Percentiles rank a stretch among this genome's conserved stretches.
These are phyloP conservation scores for Xylaria intraflava DNA, from an alignment of 495 filamentous ascomycete species.

Conservation along the genomic window DNA sequence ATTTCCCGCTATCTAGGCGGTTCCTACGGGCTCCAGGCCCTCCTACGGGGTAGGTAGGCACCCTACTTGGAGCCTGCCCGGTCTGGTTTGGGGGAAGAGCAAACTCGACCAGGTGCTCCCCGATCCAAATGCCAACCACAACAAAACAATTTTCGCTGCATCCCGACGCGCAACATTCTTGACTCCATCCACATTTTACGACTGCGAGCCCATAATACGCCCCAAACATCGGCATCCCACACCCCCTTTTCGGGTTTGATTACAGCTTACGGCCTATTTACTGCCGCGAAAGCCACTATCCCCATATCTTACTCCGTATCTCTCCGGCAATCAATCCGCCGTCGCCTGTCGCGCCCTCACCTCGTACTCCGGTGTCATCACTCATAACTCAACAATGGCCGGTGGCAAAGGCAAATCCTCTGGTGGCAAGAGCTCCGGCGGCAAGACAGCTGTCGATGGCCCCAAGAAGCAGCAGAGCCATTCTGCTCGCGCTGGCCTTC, in stretches of 20 bases:
- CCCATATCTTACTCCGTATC: background rate
- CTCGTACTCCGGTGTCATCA: background rate
- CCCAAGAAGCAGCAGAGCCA: slow-evolving; percentile 95
- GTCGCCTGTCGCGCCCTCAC: slow-evolving; percentile 23
- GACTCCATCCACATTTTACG: slow-evolving; percentile 1
- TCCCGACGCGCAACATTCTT: slow-evolving; percentile 22
- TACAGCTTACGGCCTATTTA: background rate
- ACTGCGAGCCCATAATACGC: background rate
- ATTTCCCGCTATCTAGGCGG: no score
- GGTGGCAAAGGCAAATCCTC: slow-evolving; percentile 93
- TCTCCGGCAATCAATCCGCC: background rate
- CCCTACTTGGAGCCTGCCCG: no score
- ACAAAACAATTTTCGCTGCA: slow-evolving; percentile 29
- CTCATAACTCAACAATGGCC: slow-evolving; percentile 42
- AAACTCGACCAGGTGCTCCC: slow-evolving; percentile 11
- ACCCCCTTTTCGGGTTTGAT: background rate
- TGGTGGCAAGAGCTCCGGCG: slow-evolving; percentile 77
- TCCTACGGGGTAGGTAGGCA: no score
- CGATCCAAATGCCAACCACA: slow-evolving; percentile 21
- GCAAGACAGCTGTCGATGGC: slow-evolving; percentile 74
- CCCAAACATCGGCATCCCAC: slow-evolving; percentile 3
- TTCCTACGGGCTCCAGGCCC: no score
- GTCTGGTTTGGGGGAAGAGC: background rate
- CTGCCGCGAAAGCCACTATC: background rate
- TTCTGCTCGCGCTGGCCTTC: slow-evolving; percentile 94